phyloP scores from a whole-genome alignment of 2,329 filamentous ascomycete genomes.

The Didymella exigua region DNA sequence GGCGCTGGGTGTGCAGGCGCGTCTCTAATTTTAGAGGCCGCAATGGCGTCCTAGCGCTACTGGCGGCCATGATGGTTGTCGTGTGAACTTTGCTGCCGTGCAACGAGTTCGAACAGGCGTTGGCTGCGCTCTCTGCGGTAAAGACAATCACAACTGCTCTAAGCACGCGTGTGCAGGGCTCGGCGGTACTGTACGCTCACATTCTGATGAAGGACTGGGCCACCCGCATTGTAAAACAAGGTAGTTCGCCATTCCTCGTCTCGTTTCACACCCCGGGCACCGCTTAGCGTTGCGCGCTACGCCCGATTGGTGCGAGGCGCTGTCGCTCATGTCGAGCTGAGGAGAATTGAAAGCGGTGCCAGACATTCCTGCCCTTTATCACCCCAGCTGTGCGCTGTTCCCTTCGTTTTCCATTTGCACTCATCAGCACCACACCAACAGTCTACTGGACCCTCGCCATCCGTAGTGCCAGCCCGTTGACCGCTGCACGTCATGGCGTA shows the following conservation, averaged over 20 bases:
- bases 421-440: conserved; percentile 21
- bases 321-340: conserved; percentile 20
- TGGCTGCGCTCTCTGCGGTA: conserved; percentile 2
- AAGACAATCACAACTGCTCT: conserved; percentile 14
- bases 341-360: conserved; percentile 19
- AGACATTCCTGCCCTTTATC: conserved; percentile 30
- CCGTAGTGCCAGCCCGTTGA: conserved; percentile 30
- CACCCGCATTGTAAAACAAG: conserved; percentile 29
- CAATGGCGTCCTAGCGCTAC: conserved; percentile 10
- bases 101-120: conserved; percentile 7
- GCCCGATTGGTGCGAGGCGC: conserved; percentile 9
- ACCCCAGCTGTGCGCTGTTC: conserved; percentile 34
- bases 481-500: conserved; percentile 47
- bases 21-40: conserved; percentile 30
- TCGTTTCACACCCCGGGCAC: conserved; percentile 13
- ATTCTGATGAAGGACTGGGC: conserved; percentile 30
- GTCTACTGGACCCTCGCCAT: conserved; percentile 21
- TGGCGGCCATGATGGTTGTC: conserved; percentile 10
- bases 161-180: conserved; percentile 6
- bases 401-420: conserved; percentile 22
- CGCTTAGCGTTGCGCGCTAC: conserved; percentile 13
- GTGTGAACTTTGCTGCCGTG: conserved; percentile 1
- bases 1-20: conserved; percentile 18
- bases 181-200: conserved; percentile 19
- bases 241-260: conserved; percentile 13